Conservation (phyloP, 176 grass and related monocot genomes). For the Oryza officinalis region DNA sequence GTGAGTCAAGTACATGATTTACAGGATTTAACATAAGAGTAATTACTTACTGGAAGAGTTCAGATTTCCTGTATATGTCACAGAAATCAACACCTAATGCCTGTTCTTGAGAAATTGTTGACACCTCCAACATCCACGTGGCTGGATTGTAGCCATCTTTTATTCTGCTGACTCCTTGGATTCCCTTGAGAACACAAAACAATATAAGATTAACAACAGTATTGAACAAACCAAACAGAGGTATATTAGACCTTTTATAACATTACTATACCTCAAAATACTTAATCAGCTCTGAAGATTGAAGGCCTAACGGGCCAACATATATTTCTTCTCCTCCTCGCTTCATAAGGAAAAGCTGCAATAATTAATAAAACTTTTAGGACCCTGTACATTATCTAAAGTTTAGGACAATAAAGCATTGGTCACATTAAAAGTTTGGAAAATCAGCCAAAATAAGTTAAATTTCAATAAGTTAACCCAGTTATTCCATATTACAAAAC, state of each 20-base stretch:
- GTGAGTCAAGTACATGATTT: too few species aligned
- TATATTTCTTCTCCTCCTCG: constrained; percentile 80
- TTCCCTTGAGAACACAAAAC: constrained; percentile 32
- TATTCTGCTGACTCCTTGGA: constrained; percentile 64
- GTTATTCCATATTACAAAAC: not conserved
- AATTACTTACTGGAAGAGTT: constrained; percentile 69
- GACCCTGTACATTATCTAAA: not conserved
- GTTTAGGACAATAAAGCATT: not conserved
- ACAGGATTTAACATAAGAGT: not conserved
- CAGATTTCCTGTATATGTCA: constrained; percentile 73
- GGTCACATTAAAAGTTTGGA: not conserved
- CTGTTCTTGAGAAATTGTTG: constrained; percentile 57
- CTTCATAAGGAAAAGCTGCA: constrained; percentile 89
- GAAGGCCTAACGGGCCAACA: constrained; percentile 63
- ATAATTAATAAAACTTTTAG: constrained; percentile 11
- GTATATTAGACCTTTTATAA: not conserved
- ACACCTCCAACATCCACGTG: constrained; percentile 91
- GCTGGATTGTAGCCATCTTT: constrained; percentile 89
- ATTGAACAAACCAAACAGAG: not conserved
- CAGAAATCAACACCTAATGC: constrained; percentile 59
- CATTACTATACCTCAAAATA: constrained; percentile 68
- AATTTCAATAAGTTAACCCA: too few species aligned
- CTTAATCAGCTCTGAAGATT: constrained; percentile 63
- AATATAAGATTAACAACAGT: not conserved
- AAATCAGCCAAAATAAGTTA: not conserved